Evolutionary conservation across 352 stramenopile species (phyloP), one percentile per base, ranked within the genome.

Genomic region (Phytophthora vignae): DNA sequence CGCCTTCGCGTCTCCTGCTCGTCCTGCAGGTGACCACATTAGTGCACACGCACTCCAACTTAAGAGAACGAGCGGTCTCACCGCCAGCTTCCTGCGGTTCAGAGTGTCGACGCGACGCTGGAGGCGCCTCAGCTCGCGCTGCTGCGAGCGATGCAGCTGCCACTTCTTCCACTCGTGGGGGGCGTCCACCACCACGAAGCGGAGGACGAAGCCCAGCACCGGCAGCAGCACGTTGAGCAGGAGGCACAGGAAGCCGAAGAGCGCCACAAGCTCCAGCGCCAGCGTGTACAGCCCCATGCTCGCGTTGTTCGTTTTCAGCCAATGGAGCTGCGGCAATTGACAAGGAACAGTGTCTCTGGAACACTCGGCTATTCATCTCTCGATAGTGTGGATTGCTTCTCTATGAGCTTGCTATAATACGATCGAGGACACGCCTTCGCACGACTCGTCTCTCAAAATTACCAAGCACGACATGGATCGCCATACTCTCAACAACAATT

Each of bases 191-290:
- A 55, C 6, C n/a, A 75, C 57, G 17, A 78, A 76, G 48, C 73
- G 78, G 48, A 83, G 48, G 1, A 74, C 50, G 52, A 79, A 66
- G 36, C 40, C 74, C 21, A 81, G 36, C 22, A 73, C 38, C 7
- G 79, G 79, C 42, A 87, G 56, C 17, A 84, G 15, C 55, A 90
- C 60, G 60, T 82, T 83, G 56, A 79, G 68, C 19, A 88, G 60
- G 64, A 82, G 49, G 53, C 74, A 87, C 49, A 84, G 57, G 36
- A 83, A 76, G 27, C 83, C 83, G 53, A 87, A 81, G 50, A 89
- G 54, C 38, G 83, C 81, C 50, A 88, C 25, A 31, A 82, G 56
- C 49, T 90, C 77, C 27, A 73, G 56, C 27, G 60, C 67, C 38
- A 90, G 55, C 62, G 33, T 49, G 33, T 56, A 56, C 33, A 70